Percentiles rank a stretch among this genome's conserved stretches.
Evolutionary conservation across 2,329 filamentous ascomycete genomes (phyloP).

Genomic region (Colletotrichum graminicola): DNA sequence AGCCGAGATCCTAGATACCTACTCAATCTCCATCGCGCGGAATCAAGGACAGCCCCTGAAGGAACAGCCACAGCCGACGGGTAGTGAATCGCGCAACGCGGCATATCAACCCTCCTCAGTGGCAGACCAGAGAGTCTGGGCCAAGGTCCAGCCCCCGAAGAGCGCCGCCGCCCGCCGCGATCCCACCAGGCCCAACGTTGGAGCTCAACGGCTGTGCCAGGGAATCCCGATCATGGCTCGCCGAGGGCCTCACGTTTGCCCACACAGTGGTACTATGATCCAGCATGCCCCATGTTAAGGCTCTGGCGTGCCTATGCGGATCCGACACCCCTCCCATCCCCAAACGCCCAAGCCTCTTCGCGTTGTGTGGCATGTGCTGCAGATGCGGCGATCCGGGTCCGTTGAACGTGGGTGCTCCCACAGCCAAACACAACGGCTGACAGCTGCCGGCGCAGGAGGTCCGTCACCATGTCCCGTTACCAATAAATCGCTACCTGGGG

Average conservation of each 20-base stretch:
- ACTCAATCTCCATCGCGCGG: constrained; percentile 4
- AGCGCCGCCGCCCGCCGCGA: not conserved
- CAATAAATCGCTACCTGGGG: constrained; percentile 4
- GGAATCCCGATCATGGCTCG: not conserved
- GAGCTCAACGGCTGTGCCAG: not conserved
- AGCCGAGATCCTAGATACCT: constrained; percentile 8
- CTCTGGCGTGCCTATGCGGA: constrained; percentile 13
- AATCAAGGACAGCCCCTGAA: constrained; percentile 8
- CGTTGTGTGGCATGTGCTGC: constrained; percentile 29
- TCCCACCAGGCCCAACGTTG: not conserved
- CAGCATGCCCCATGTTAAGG: not conserved
- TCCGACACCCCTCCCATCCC: constrained; percentile 15
- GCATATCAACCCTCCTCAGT: not conserved
- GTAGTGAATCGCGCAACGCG: constrained; percentile 5
- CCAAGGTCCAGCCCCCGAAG: not conserved
- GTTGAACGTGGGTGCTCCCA: constrained; percentile 10
- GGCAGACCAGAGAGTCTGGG: not conserved
- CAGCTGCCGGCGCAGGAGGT: not conserved
- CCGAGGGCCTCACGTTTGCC: not conserved
- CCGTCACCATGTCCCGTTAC: not conserved
- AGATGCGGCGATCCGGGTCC: constrained; percentile 31
- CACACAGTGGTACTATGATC: constrained; percentile 4
- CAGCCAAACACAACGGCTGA: constrained; percentile 10
- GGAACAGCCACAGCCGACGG: not conserved
- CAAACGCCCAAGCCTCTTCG: constrained; percentile 28